Base-by-base conservation (phyloP, 768 basidiomycete genomes). In the Leccinum olivaceopallidum region DNA sequence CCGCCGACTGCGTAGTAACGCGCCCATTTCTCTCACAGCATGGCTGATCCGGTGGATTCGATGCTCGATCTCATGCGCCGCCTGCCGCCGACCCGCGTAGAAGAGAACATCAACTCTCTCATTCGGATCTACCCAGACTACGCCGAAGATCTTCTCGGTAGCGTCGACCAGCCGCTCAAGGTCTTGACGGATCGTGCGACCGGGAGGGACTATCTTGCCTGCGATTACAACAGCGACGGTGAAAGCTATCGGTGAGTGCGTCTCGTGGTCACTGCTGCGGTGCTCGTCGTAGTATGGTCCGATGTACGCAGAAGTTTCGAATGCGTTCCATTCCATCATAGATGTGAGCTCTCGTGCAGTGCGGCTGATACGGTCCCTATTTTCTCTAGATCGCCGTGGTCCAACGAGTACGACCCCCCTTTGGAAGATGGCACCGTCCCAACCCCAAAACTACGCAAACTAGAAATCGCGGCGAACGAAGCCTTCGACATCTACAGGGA, bases 401-500 rank as follows among this genome's bases (percentile, higher is more conserved):
- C 95, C 24, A 99, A 98, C 73, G 89, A 92, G 71, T 99, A 98
- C 71, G 89, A 94, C 63, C 92, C 95, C 24, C 90, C 90, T 2
- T 74, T 94, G 50, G 89, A 95, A 20, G 93, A 96, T 64, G 96
- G 94, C 2, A 95, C 95, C 4, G 78, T 85, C 2, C 97, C 97
- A 0, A 87, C 89, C 8, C 76, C 87, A 18, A 92, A 88, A 70
- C 83, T 98, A 60, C 85, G 97, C 59, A 91, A 94, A 70, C 80
- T 99, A 26, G 97, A 99, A 74, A 87, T 95, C 59, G 80, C 90
- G 10, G 93, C 95, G 37, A 98, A 98, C 69, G 93, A 96, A 63
- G 95, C 95, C 10, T 98, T 99, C 69, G 95, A 97, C 71, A 94
- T 94, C 3, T 99, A 99, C 75, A 87, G 95, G 26, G 96, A 98